phyloP scores from a whole-genome alignment of 1,284 basidiomycete species.

The Tilletia walkeri region DNA sequence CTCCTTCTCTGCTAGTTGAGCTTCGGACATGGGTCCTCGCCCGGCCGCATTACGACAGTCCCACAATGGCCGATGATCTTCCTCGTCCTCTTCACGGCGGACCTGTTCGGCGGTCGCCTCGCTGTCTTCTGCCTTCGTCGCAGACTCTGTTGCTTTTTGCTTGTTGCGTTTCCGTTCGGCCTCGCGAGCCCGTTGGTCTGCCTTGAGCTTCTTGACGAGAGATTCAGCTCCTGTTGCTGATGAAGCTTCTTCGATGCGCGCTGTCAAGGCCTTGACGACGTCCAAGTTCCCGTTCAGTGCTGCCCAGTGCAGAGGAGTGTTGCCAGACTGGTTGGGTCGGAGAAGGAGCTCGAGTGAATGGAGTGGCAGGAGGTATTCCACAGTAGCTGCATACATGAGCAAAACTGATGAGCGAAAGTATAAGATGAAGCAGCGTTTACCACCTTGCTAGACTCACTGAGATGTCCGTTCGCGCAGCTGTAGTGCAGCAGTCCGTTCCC shows the following conservation, averaged over 20 bases:
- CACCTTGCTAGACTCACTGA: constrained; percentile 23
- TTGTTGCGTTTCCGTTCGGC: constrained; percentile 18
- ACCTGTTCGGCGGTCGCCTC: constrained; percentile 21
- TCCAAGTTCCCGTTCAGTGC: constrained; percentile 51
- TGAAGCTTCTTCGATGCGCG: constrained; percentile 35
- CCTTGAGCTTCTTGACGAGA: constrained; percentile 26
- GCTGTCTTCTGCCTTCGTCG: background rate
- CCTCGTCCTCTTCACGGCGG: constrained; percentile 26
- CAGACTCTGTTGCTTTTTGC: background rate
- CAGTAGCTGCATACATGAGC: constrained; percentile 24
- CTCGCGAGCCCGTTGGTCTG: constrained; percentile 30
- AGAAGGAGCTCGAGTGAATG: constrained; percentile 32
- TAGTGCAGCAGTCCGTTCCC: constrained; percentile 49
- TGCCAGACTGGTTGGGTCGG: constrained; percentile 46
- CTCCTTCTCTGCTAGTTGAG: constrained; percentile 51
- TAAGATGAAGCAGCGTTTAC: background rate
- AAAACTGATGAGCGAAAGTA: background rate
- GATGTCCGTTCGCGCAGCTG: constrained; percentile 49
- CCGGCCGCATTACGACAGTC: constrained; percentile 52
- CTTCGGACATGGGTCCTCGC: constrained; percentile 53
- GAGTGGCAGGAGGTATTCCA: constrained; percentile 34
- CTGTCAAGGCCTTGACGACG: constrained; percentile 37
- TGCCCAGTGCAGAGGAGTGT: constrained; percentile 55
- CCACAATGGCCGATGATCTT: constrained; percentile 43
- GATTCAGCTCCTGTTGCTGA: constrained; percentile 25